These are phyloP conservation scores for Candida xiaguanensis DNA, from an alignment of 805 yeast genomes.

Conservation along the genomic window DNA sequence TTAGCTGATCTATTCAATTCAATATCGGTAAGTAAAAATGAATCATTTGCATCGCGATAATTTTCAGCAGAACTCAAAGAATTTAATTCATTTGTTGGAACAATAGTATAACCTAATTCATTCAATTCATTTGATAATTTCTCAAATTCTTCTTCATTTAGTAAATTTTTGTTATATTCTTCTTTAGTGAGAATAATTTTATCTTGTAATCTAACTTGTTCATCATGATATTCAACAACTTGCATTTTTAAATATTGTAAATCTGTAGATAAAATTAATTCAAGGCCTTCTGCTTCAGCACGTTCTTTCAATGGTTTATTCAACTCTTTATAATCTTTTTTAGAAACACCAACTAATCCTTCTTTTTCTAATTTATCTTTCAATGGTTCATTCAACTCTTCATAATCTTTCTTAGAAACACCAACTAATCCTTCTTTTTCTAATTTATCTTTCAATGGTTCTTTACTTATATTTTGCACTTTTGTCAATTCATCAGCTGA, in stretches of 20 bases:
- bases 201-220: slow-evolving; percentile 10
- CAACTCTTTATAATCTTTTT: slow-evolving; percentile 15
- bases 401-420: slow-evolving; percentile 16
- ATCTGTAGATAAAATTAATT: slow-evolving; percentile 13
- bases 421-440: slow-evolving; percentile 16
- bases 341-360: slow-evolving; percentile 15
- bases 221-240: slow-evolving; percentile 12
- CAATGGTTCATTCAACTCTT: slow-evolving; percentile 11
- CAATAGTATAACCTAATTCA: slow-evolving; percentile 40
- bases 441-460: slow-evolving; percentile 17
- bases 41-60: slow-evolving; percentile 25
- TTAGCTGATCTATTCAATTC: slow-evolving; percentile 25
- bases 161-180: background rate
- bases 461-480: slow-evolving; percentile 11
- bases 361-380: slow-evolving; percentile 15
- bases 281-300: slow-evolving; percentile 9
- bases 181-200: slow-evolving; percentile 5
- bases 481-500: slow-evolving; percentile 18
- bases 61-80: slow-evolving; percentile 4
- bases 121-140: slow-evolving; percentile 4
- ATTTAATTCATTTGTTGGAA: slow-evolving; percentile 13
- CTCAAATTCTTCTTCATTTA: slow-evolving; percentile 4
- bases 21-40: slow-evolving; percentile 23
- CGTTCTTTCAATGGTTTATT: slow-evolving; percentile 7
- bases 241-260: slow-evolving; percentile 10